phyloP scores from a whole-genome alignment of 495 filamentous ascomycete species.

The Xylaria venustula region DNA sequence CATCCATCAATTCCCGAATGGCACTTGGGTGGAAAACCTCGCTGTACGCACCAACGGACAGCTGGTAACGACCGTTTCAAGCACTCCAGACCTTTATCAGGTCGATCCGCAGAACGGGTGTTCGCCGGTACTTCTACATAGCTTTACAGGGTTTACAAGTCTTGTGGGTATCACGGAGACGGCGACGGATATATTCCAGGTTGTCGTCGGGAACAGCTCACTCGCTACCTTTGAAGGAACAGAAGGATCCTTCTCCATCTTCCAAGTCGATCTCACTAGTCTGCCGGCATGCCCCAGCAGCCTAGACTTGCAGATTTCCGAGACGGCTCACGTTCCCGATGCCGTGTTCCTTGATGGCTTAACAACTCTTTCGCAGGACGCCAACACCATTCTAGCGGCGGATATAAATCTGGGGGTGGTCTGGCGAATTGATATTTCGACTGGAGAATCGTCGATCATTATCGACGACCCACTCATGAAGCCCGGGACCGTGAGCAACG shows the following conservation, averaged over 20 bases:
- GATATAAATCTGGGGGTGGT: conserved; percentile 29
- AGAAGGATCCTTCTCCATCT: conserved; percentile 29
- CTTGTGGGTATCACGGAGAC: conserved; percentile 34
- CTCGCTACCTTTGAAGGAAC: conserved; percentile 20
- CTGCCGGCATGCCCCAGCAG: not conserved
- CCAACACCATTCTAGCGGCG: conserved; percentile 15
- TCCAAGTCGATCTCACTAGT: conserved; percentile 13
- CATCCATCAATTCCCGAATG: conserved; percentile 17
- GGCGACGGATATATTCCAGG: conserved; percentile 34
- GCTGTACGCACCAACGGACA: conserved; percentile 37
- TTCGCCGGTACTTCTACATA: conserved; percentile 26
- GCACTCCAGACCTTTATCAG: conserved; percentile 21
- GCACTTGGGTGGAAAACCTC: conserved; percentile 37
- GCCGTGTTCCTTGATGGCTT: conserved; percentile 33
- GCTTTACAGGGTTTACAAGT: conserved; percentile 28
- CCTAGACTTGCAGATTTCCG: conserved; percentile 11
- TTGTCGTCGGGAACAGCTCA: conserved; percentile 29
- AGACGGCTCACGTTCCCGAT: conserved; percentile 21
- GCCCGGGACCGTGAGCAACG: conserved; percentile 9
- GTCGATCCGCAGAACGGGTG: conserved; percentile 20
- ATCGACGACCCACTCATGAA: not conserved
- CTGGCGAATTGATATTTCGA: conserved; percentile 12
- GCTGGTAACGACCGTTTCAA: conserved; percentile 32
- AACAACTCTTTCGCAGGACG: conserved; percentile 3
- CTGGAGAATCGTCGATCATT: not conserved